These are phyloP conservation scores for Kwoniella shandongensis DNA, from an alignment of 768 basidiomycete species.

Conservation along the genomic window DNA sequence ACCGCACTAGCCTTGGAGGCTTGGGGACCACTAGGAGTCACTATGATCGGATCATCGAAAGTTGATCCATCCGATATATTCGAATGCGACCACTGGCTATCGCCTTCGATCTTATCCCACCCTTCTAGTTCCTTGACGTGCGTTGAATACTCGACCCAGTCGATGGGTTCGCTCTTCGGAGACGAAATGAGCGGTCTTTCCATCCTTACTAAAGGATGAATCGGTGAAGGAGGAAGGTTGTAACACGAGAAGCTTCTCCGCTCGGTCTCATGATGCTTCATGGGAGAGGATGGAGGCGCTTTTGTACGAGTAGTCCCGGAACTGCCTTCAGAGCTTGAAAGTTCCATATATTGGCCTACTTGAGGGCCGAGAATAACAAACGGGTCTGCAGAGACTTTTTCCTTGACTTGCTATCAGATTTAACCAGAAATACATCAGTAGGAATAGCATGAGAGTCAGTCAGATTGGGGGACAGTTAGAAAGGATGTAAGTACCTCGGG, in stretches of 20 bases:
- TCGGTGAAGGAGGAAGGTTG: background rate
- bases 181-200: background rate
- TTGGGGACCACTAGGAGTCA: conserved; percentile 11
- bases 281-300: too few species aligned
- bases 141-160: conserved; percentile 20
- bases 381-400: too few species aligned
- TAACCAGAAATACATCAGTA: too few species aligned
- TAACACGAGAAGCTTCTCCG: too few species aligned
- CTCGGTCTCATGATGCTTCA: too few species aligned
- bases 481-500: too few species aligned
- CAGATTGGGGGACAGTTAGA: too few species aligned
- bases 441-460: too few species aligned
- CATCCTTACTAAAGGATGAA: background rate
- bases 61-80: background rate
- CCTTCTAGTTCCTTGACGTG: conserved; percentile 7
- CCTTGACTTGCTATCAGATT: too few species aligned
- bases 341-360: conserved; percentile 19
- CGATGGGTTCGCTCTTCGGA: conserved; percentile 1
- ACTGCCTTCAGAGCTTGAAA: conserved; percentile 12
- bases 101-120: background rate
- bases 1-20: background rate
- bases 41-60: conserved; percentile 1
- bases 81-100: conserved; percentile 4
- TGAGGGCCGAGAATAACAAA: conserved; percentile 22
- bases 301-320: conserved; percentile 4